phyloP scores from a whole-genome alignment of 225 moss, liverwort and hornwort genomes.

The Polytrichum formosum region DNA sequence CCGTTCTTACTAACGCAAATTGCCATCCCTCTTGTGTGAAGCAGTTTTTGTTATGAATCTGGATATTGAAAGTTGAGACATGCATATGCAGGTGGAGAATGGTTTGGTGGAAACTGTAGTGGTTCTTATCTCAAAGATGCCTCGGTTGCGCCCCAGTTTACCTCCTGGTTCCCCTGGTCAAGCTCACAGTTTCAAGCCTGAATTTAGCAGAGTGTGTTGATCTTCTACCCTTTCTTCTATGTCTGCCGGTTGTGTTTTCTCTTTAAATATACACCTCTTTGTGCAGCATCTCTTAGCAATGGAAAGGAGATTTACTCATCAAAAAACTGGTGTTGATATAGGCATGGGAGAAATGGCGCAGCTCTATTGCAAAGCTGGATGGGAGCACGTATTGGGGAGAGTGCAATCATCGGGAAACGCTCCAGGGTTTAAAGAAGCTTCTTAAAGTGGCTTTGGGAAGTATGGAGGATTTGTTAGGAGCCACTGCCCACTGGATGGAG shows the following conservation, averaged over 20 bases:
- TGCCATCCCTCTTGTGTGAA: background rate
- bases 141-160: slow-evolving; percentile 81
- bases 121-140: slow-evolving; percentile 90
- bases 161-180: slow-evolving; percentile 69
- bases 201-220: slow-evolving; percentile 80
- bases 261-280: background rate
- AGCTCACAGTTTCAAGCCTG: slow-evolving; percentile 85
- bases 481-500: slow-evolving; percentile 96
- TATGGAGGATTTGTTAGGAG: slow-evolving; percentile 54
- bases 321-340: slow-evolving; percentile 9
- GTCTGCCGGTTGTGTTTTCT: too few species aligned
- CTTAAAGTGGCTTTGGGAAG: slow-evolving; percentile 83
- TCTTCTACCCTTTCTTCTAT: too few species aligned
- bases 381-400: slow-evolving; percentile 87
- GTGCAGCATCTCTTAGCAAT: background rate
- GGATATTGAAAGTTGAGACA: background rate
- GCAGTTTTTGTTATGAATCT: background rate
- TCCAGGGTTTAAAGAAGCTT: slow-evolving; percentile 80
- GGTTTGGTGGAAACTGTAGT: slow-evolving; percentile 96
- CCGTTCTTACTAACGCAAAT: too few species aligned
- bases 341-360: slow-evolving; percentile 99
- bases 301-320: too few species aligned
- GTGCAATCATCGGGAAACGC: slow-evolving; percentile 74
- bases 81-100: slow-evolving; percentile 79
- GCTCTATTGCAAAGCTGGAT: slow-evolving; percentile 85